phyloP scores from a whole-genome alignment of 1,139 yeast species.

The Schwanniomyces etchellsii region DNA sequence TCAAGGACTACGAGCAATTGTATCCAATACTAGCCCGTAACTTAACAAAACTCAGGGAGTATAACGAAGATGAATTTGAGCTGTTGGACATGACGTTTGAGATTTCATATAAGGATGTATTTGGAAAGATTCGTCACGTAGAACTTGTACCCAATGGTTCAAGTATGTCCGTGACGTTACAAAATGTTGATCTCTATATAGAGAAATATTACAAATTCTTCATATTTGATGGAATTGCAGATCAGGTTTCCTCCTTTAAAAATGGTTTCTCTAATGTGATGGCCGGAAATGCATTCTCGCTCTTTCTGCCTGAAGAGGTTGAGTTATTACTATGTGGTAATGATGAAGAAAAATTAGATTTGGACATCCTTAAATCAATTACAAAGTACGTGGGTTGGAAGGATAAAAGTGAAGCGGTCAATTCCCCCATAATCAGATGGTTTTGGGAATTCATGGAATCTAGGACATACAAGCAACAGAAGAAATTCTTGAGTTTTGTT shows the following conservation, averaged over 20 bases:
- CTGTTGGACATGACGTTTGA: slow-evolving; percentile 32
- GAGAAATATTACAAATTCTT: slow-evolving; percentile 56
- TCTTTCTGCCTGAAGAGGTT: slow-evolving; percentile 78
- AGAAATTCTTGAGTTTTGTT: slow-evolving; percentile 64
- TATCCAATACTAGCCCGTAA: slow-evolving; percentile 64
- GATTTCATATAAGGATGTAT: slow-evolving; percentile 32
- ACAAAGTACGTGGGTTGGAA: slow-evolving; percentile 69
- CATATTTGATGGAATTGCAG: slow-evolving; percentile 47
- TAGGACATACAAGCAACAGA: slow-evolving; percentile 45
- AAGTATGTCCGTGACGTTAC: slow-evolving; percentile 42
- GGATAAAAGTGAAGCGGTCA: slow-evolving; percentile 26
- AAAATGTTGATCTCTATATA: slow-evolving; percentile 58
- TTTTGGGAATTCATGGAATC: slow-evolving; percentile 71
- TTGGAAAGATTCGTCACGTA: slow-evolving; percentile 31
- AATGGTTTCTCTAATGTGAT: slow-evolving; percentile 72
- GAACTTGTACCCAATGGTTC: slow-evolving; percentile 59
- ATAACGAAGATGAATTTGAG: slow-evolving; percentile 23
- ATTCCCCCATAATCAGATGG: slow-evolving; percentile 53
- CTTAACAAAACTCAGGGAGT: slow-evolving; percentile 48
- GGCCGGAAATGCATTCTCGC: slow-evolving; percentile 72
- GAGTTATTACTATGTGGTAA: slow-evolving; percentile 77
- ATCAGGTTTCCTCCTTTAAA: slow-evolving; percentile 53
- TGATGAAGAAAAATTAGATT: slow-evolving; percentile 59
- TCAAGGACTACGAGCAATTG: slow-evolving; percentile 61
- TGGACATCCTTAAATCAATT: slow-evolving; percentile 59